Evolutionary conservation across 805 yeast genomes (phyloP), one percentile per base, ranked within the genome.

Genomic region (Ogataea allantospora): DNA sequence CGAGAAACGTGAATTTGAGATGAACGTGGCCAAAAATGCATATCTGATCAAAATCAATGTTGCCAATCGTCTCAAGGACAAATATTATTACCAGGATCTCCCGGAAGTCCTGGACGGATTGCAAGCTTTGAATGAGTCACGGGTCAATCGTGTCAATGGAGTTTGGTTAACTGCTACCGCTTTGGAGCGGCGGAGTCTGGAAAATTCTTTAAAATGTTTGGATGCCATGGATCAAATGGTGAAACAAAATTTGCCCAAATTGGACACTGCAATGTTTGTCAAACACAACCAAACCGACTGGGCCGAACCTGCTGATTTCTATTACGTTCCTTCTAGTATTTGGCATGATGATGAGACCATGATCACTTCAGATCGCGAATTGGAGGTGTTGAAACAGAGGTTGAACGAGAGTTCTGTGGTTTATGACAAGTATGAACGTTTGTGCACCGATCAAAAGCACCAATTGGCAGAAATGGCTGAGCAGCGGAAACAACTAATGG

Each of bases 341-440:
- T 93, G 99, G 99, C 98, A 91, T 62, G 99, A 93, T 55, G 97
- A 93, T 61, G 96, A 88, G 47, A 66, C 75, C 23, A 72, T 85
- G 53, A 70, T 82, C 46, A 72, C 78, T 1, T 67, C 73, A 5
- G 72, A 74, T 29, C 72, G 70, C 5, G 86, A 80, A 53, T 63
- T 82, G 35, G 67, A 73, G 6, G 76, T 73, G 26, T 63, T 84
- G 54, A 78, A 75, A 55, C 65, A 68, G 40, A 63, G 65, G 35
- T 63, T 85, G 42, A 74, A 75, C 43, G 43, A 51, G 16, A 60
- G 71, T 11, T 54, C 65, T 18, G 42, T 55, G 4, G 60, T 60
- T 14, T 74, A 71, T 48, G 61, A 68, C 18, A 62, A 50, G 30
- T 59, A 57, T 36, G 74, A 70, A 54, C 55, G 62, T 43, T 37